Percentiles rank a stretch among this genome's conserved stretches.
Evolutionary conservation across 176 grass and related monocot species (phyloP).

Genomic region (sorghum (Sorghum bicolor)): Sorghum_bicolor_NCBIv3 NC_012879.2:56030501-56031000

Average conservation of each 20-base stretch:
- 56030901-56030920: not conserved
- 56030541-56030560: constrained; percentile 19
- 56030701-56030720: not conserved
- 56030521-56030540: not conserved
- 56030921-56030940: not conserved
- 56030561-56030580: not conserved
- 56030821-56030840: not conserved
- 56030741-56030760: not conserved
- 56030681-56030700: not conserved
- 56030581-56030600: not conserved
- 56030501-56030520: not conserved
- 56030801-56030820: constrained; percentile 33
- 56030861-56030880: constrained; percentile 9
- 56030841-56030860: not conserved
- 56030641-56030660: not conserved
- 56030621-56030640: not conserved
- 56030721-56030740: not conserved
- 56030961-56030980: not conserved
- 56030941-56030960: not conserved
- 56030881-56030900: constrained; percentile 16
- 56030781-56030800: constrained; percentile 12
- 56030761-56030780: not conserved
- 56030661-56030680: not conserved
- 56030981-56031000: not conserved
- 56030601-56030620: not conserved